Percentiles rank a stretch among this genome's conserved stretches.
Evolutionary conservation across 257 asterid species (phyloP).

Genomic region (Salvia hispanica): DNA sequence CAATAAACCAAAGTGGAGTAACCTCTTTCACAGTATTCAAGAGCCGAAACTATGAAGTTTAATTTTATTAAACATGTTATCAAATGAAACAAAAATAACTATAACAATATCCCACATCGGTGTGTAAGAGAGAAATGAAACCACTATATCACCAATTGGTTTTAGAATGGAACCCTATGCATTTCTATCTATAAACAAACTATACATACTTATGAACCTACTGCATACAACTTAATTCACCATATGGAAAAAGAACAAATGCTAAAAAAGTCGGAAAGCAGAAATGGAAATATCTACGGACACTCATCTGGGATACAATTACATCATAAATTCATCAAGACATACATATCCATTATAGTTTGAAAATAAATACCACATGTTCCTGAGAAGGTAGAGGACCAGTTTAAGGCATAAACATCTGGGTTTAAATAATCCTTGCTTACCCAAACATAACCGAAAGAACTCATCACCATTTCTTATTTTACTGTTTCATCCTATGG

Average conservation of each 20-base stretch:
- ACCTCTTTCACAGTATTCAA: constrained; percentile 4
- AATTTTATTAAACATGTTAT: background rate
- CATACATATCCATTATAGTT: constrained; percentile 5
- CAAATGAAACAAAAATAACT: too few species aligned
- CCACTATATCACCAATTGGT: too few species aligned
- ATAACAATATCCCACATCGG: too few species aligned
- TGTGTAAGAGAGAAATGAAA: too few species aligned
- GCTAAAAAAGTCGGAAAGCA: constrained; percentile 6
- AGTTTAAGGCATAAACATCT: background rate
- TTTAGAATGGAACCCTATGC: too few species aligned
- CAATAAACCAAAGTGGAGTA: background rate
- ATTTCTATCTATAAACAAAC: background rate
- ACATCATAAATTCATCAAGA: background rate
- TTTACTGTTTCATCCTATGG: background rate
- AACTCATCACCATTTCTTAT: background rate
- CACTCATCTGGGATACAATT: constrained; percentile 16
- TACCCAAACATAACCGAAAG: constrained; percentile 2
- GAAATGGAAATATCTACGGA: background rate
- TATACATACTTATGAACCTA: background rate
- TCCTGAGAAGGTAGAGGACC: constrained; percentile 11
- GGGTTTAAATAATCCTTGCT: background rate
- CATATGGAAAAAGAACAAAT: constrained; percentile 1
- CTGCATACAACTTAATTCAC: background rate
- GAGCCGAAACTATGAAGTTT: background rate
- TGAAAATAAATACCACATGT: background rate